phyloP scores from a whole-genome alignment of 1,284 basidiomycete genomes.

The Mycocalia duriaeana region DNA sequence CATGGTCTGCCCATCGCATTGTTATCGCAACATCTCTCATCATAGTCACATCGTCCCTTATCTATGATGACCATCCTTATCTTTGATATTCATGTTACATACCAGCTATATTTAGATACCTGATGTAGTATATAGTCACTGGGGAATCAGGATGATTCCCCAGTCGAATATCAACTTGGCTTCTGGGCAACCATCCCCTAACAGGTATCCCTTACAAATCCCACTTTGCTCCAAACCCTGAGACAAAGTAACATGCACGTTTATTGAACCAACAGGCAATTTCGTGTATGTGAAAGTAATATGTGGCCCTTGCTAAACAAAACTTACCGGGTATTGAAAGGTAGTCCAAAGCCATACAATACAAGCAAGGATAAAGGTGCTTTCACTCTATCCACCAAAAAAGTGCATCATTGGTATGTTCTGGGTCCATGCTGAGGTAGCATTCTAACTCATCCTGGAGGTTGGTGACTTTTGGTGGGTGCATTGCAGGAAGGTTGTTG shows the following conservation, averaged over 20 bases:
- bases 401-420: constrained; percentile 16
- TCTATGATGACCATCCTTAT: no score
- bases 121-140: no score
- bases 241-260: background rate
- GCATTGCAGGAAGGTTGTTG: constrained; percentile 10
- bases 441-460: constrained; percentile 14
- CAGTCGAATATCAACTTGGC: no score
- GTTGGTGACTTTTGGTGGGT: constrained; percentile 8
- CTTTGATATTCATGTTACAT: no score
- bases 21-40: no score
- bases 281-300: background rate
- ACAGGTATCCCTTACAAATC: constrained; percentile 1
- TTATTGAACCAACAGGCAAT: background rate
- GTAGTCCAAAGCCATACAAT: constrained; percentile 24
- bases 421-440: constrained; percentile 14
- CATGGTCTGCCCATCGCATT: no score
- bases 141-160: no score
- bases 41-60: no score
- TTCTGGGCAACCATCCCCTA: no score
- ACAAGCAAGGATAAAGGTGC: constrained; percentile 17
- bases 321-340: constrained; percentile 22
- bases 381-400: constrained; percentile 20
- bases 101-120: no score
- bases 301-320: constrained; percentile 3
- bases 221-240: background rate